Base-by-base conservation (phyloP, 208 protist genomes). In the Leishmania turanica region DNA sequence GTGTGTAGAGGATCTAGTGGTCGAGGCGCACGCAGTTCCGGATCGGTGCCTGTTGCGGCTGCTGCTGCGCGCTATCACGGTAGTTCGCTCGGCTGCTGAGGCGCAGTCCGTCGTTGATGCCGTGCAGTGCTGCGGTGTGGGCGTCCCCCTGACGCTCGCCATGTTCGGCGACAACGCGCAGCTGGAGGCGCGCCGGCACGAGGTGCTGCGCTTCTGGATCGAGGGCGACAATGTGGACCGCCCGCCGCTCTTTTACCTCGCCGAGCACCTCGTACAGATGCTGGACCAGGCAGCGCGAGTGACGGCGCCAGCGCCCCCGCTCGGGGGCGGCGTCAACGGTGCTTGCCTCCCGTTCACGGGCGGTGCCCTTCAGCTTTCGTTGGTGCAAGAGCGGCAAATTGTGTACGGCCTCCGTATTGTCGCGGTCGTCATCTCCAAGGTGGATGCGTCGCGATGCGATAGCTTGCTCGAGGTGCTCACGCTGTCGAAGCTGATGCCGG, bases 121-220 rank as follows among this genome's bases (percentile, higher is more conserved):
- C 3, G 78, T 86, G 75, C 80, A 84, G 42, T 80, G 80, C 80
- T 84, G 80, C 45, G 69, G 80, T 53, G 78, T 86, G 1, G 82
- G 77, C 4, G 72, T 80, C 9, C 73, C 77, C 37, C 65, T 86
- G 58, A 82, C 84, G 21, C 21, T 88, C 62, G 82, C 80, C 45
- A 87, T 79, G 79, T 84, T 86, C 60, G 79, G 77, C 40, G 71
- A 78, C 42, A 65, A 85, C 77, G 24, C 65, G 62, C 75, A 77
- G 60, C 40, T 75, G 21, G 80, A 79, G 49, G 83, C 81, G 54
- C 80, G 81, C 45, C 85, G 85, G 31, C 78, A 86, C 71, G 88
- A 91, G 49, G 87, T 95, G 47, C 40, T 95, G 65, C 88, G 82
- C n/a, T 93, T 91, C 72, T 92, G 87, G 87, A 77, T 91, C 21